These are phyloP conservation scores for Pythium myriotylum DNA, from an alignment of 352 stramenopile species.

Conservation along the genomic window DNA sequence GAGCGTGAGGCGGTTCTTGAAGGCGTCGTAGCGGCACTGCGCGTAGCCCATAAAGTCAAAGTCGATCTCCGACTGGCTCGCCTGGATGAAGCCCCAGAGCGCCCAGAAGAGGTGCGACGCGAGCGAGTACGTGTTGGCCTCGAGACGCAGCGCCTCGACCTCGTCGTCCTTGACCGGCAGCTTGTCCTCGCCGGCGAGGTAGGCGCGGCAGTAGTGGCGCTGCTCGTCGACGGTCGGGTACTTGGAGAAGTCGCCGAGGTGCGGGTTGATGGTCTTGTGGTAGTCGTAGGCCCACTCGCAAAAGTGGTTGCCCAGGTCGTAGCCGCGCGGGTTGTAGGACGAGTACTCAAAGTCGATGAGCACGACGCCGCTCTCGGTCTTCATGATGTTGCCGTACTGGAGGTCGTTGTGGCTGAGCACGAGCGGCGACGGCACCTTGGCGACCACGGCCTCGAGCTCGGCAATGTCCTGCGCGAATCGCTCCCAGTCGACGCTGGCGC, in stretches of 20 bases:
- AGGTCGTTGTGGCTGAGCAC: conserved; percentile 94
- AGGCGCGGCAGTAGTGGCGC: conserved; percentile 68
- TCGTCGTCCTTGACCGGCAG: conserved; percentile 50
- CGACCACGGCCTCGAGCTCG: conserved; percentile 58
- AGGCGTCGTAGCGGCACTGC: conserved; percentile 69
- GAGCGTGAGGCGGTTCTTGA: conserved; percentile 61
- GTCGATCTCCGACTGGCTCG: conserved; percentile 86
- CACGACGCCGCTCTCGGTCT: conserved; percentile 63
- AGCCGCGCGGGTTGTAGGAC: conserved; percentile 90
- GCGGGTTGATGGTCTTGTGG: conserved; percentile 79
- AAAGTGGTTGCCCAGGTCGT: conserved; percentile 94
- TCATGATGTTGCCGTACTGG: conserved; percentile 93
- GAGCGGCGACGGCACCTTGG: conserved; percentile 62
- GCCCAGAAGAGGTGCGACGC: conserved; percentile 91
- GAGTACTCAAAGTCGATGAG: conserved; percentile 96
- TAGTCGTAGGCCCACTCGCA: conserved; percentile 88
- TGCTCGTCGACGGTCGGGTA: conserved; percentile 72
- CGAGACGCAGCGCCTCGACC: conserved; percentile 58
- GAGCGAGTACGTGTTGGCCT: conserved; percentile 86
- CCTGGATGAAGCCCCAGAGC: conserved; percentile 92
- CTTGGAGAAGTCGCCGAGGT: conserved; percentile 74
- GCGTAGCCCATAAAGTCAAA: conserved; percentile 93
- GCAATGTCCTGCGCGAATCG: conserved; percentile 47
- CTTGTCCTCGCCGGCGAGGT: conserved; percentile 54
- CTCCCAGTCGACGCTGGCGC: conserved; percentile 50